Evolutionary conservation across 2,329 filamentous ascomycete genomes (phyloP), one percentile per base, ranked within the genome.

Genomic region (Trichothecium sympodiale): DNA sequence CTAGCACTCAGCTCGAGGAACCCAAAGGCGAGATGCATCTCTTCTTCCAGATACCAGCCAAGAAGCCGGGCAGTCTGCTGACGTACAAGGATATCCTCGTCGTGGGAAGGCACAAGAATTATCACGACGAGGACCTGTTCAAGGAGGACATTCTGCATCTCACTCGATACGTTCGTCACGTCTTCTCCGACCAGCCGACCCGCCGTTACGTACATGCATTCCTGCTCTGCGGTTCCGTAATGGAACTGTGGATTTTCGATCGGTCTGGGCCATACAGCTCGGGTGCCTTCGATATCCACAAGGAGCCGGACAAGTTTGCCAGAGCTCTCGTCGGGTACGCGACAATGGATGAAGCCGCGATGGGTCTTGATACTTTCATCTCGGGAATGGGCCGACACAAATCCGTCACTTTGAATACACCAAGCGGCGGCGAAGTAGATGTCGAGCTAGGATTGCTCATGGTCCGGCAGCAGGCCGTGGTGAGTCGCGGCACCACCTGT

Each of bases 171-270:
- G 39, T 48, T 7, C 42, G 42, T 31, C 20, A 28, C 33, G 25
- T 41, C 31, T 40, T 39, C 29, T 10, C n/a, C 13, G 38, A 44
- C 32, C 42, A 49, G 13, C 48, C 49, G 3, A 46, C 44, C 2
- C 46, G 48, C 17, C 38, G 43, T 3, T 47, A 43, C 15, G 15
- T 45, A 3, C 43, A 48, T 23, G 45, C 31, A 3, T 49, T 40
- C 29, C 17, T 15, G 2, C 25, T 44, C 13, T 31, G 14, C 26
- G 39, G 20, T 9, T 41, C 41, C 1, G 41, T 26, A 15, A 41
- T 48, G 35, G 46, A 51, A 34, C 34, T 47, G 12, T 46, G 43
- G 44, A 29, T 50, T 6, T 51, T 49, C 5, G 41, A 45, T 33
- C 40, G 46, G 3, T 42, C 44, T 13, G 47, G 48, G 1, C 4